Conservation (phyloP, 768 basidiomycete species). For the Tulasnella sp. region DNA sequence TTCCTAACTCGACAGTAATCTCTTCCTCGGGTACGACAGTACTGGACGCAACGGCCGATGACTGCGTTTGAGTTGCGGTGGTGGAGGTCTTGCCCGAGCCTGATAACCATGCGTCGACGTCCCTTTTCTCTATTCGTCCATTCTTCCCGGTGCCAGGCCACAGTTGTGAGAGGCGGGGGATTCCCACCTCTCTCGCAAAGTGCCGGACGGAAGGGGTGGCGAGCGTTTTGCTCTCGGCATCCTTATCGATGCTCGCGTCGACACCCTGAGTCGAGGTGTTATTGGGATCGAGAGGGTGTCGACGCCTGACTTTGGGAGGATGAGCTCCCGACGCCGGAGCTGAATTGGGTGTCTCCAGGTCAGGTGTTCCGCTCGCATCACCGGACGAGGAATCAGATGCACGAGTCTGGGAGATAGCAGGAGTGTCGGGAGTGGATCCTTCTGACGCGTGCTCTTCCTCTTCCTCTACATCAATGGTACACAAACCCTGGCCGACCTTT, state of each 20-base stretch:
- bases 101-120: conserved; percentile 41
- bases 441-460: conserved; percentile 26
- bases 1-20: conserved; percentile 53
- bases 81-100: neutral
- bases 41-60: conserved; percentile 6
- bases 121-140: conserved; percentile 62
- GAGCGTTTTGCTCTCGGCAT: conserved; percentile 32
- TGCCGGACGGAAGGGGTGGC: conserved; percentile 70
- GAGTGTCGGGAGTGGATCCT: conserved; percentile 19
- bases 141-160: conserved; percentile 59
- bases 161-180: conserved; percentile 42
- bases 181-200: conserved; percentile 50
- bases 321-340: neutral
- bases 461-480: conserved; percentile 65
- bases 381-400: neutral
- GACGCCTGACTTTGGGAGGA: conserved; percentile 19
- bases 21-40: conserved; percentile 29
- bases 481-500: conserved; percentile 67
- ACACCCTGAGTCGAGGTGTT: neutral
- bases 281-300: conserved; percentile 58
- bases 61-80: conserved; percentile 7
- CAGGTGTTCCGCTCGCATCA: neutral
- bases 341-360: conserved; percentile 1
- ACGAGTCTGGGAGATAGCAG: conserved; percentile 8
- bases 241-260: neutral